Evolutionary conservation across 768 basidiomycete species (phyloP), one percentile per base, ranked within the genome.

Genomic region (Tephrocybe sp.): DNA sequence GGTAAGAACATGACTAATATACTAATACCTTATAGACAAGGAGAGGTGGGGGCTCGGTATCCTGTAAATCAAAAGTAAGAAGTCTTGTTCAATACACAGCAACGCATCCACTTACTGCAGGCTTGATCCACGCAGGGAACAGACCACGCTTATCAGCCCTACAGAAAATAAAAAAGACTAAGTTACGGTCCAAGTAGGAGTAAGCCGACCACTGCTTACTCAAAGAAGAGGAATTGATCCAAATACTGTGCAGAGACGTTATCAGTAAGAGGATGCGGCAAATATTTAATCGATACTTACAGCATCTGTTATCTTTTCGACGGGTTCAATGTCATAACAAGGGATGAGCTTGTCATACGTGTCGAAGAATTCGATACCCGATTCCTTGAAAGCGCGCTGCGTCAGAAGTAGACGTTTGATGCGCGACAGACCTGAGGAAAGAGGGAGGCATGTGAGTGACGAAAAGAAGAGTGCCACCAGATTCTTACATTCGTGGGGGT

Each of bases 81-180:
- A 2, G 25, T 43, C 34, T 12, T 10, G 15, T 8, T 36, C 7
- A 18, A 4, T 14, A 18, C 9, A 7, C 40, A 4, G 25, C 3
- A 6, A 23, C 38, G 32, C 26, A 48, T 41, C 24, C 18, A 65
- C 75, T 44, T 68, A 74, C 81, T 44, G 93, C 90, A 21, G 97
- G 97, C 73, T 98, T 99, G 68, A 99, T 97, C 96, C 97, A 99
- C 1, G 93, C 85, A 10, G 97, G 97, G 86, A 98, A 98, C 20
- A 99, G 72, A 42, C 93, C 93, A 60, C 97, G 89, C 69, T 98
- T 98, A 73, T 99, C 97, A 18, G 94, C 93, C 67, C 79, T 80
- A 10, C 7, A 42, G 3, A 51, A 54, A 20, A 18, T 34, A 42
- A n/a, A n/a, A n/a, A n/a, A n/a, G 18, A 1, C 28, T 60, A 40